A percentile compares a stretch with the other conserved stretches of the same genome.
Evolutionary conservation across 2,329 filamentous ascomycete genomes (phyloP).

Genomic region (Rhynchosporium secalis): DNA sequence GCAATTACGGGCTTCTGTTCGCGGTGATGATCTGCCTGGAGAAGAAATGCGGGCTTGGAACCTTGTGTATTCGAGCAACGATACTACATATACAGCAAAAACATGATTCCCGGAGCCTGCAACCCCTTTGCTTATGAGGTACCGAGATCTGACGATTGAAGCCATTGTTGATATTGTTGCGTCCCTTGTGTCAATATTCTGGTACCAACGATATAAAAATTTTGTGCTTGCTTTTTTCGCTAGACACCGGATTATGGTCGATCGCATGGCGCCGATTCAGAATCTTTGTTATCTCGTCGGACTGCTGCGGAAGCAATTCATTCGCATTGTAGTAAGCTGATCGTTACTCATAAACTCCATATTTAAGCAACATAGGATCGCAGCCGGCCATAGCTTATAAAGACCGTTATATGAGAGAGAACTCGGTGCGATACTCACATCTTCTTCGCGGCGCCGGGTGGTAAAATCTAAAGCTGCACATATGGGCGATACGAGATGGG

Average conservation of each 20-base stretch:
- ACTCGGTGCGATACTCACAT: too few species aligned
- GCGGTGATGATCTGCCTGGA: constrained; percentile 42
- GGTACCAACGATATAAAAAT: constrained; percentile 19
- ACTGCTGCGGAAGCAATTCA: constrained; percentile 15
- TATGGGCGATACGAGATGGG: too few species aligned
- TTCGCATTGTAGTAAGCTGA: constrained; percentile 17
- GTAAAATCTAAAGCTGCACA: too few species aligned
- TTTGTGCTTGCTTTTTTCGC: constrained; percentile 27
- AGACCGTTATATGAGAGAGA: too few species aligned
- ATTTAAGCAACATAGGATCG: too few species aligned
- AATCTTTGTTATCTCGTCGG: constrained; percentile 21
- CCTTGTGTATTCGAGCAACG: constrained; percentile 25
- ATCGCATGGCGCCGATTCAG: constrained; percentile 25
- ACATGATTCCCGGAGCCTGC: constrained; percentile 48
- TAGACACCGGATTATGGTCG: constrained; percentile 20
- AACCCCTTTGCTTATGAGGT: constrained; percentile 46
- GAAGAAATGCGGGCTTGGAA: constrained; percentile 42
- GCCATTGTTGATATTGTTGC: constrained; percentile 26
- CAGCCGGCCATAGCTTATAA: too few species aligned
- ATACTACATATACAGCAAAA: constrained; percentile 37
- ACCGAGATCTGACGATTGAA: constrained; percentile 38
- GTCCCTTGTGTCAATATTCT: constrained; percentile 25
- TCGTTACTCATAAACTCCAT: constrained; percentile 8
- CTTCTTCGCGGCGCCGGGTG: too few species aligned
- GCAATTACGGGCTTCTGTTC: constrained; percentile 35